These are phyloP conservation scores for Yarrowia galli DNA, from an alignment of 1,139 yeast genomes.

Conservation along the genomic window DNA sequence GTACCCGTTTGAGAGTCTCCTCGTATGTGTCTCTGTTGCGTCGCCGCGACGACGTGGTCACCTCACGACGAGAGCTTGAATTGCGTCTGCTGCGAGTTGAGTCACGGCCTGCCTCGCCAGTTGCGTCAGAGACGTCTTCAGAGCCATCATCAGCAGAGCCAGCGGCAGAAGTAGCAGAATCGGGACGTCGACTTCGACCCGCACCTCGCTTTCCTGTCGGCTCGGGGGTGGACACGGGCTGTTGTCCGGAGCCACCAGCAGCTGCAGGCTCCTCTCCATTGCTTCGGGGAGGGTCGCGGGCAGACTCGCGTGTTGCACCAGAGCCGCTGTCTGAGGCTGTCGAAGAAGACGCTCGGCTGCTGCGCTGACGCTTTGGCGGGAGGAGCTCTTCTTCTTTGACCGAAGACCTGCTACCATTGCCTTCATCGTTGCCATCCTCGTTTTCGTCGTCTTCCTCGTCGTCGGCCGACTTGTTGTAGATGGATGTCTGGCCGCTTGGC, in stretches of 20 bases:
- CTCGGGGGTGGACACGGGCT: slow-evolving; percentile 13
- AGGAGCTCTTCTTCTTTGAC: slow-evolving; percentile 27
- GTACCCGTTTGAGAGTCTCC: slow-evolving; percentile 70
- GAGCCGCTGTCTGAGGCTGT: slow-evolving; percentile 27
- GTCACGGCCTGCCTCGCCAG: slow-evolving; percentile 38
- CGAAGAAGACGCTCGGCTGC: slow-evolving; percentile 32
- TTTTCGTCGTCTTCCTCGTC: slow-evolving; percentile 19
- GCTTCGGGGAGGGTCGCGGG: slow-evolving; percentile 37
- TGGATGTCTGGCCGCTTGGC: slow-evolving; percentile 56
- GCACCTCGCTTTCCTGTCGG: slow-evolving; percentile 11
- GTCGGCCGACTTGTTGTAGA: slow-evolving; percentile 46
- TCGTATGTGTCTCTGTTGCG: slow-evolving; percentile 57
- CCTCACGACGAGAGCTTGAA: slow-evolving; percentile 38
- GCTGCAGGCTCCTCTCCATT: slow-evolving; percentile 31
- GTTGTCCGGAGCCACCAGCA: slow-evolving; percentile 7
- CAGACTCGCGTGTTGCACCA: slow-evolving; percentile 17
- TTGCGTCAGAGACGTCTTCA: slow-evolving; percentile 39
- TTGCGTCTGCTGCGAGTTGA: slow-evolving; percentile 39
- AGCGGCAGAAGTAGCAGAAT: slow-evolving; percentile 40
- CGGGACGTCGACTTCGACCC: slow-evolving; percentile 40
- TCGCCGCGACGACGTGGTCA: slow-evolving; percentile 23
- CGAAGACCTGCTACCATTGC: slow-evolving; percentile 12
- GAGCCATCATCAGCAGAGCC: slow-evolving; percentile 41
- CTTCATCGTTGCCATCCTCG: slow-evolving; percentile 21
- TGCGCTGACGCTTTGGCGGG: slow-evolving; percentile 36